Percentiles rank a stretch among this genome's conserved stretches.
Conservation (phyloP, 371 early-diverging fungal genomes). For the Batrachochytrium dendrobatidis region DNA sequence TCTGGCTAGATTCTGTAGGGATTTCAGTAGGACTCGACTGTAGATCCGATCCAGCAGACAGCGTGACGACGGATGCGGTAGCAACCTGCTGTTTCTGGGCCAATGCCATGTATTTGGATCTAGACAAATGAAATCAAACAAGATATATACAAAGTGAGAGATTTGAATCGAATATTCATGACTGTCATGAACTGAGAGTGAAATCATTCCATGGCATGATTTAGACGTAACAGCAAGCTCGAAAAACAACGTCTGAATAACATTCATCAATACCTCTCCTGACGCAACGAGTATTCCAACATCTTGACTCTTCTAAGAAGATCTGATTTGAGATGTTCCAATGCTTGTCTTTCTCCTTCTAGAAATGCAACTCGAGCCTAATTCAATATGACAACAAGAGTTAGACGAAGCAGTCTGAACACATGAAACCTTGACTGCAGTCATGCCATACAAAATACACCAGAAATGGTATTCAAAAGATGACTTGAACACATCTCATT, state of each 20-base stretch:
- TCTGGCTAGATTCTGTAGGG: too few relatives aligned
- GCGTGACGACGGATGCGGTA: too few relatives aligned
- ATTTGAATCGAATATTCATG: neutral
- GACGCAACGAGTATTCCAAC: slow-evolving; percentile 74
- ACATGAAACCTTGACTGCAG: too few relatives aligned
- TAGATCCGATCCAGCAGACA: too few relatives aligned
- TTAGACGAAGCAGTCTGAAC: neutral
- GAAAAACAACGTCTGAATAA: neutral
- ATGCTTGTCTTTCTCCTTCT: slow-evolving; percentile 75
- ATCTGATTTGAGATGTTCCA: slow-evolving; percentile 69
- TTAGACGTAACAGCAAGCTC: neutral
- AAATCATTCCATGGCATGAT: neutral
- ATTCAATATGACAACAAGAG: neutral
- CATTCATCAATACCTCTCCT: slow-evolving; percentile 30
- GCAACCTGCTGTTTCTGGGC: slow-evolving; percentile 1
- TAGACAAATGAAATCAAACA: neutral
- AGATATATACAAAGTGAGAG: neutral
- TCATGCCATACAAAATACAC: neutral
- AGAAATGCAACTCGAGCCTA: slow-evolving; percentile 65
- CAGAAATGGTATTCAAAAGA: neutral
- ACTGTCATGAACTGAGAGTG: neutral
- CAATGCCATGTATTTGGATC: neutral
- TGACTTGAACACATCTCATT: neutral
- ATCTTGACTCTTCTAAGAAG: slow-evolving; percentile 76
- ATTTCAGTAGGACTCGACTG: too few relatives aligned